These are phyloP conservation scores for Acanthamoeba sp. DNA, from an alignment of 208 protist genomes.

Conservation along the genomic window DNA sequence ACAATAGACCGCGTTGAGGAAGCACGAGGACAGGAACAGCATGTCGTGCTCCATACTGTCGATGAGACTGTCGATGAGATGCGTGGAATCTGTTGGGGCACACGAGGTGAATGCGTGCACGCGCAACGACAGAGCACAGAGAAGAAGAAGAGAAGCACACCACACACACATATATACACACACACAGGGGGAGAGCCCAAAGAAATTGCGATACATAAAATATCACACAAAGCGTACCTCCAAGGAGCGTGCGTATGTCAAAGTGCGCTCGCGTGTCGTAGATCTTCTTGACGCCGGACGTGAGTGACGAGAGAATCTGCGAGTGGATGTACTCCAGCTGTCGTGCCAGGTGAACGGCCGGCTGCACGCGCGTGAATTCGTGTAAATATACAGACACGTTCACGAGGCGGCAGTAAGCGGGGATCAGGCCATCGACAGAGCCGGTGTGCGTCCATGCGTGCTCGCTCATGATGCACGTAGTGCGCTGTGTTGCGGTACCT, in stretches of 20 bases:
- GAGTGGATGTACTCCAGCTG: constrained; percentile 83
- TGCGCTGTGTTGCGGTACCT: constrained; percentile 18
- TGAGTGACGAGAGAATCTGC: constrained; percentile 78
- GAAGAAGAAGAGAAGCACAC: not conserved
- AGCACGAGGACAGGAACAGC: constrained; percentile 33
- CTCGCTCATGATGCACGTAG: not conserved
- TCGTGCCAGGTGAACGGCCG: constrained; percentile 18
- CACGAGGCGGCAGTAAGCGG: no score
- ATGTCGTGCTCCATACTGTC: constrained; percentile 61
- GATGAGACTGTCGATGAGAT: constrained; percentile 62
- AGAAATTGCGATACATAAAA: not conserved
- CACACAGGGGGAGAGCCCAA: not conserved
- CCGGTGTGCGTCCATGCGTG: no score
- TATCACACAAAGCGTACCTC: constrained; percentile 41
- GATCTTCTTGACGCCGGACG: constrained; percentile 74
- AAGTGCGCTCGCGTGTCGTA: constrained; percentile 59
- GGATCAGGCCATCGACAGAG: no score
- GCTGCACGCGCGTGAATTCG: constrained; percentile 1
- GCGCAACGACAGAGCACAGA: no score
- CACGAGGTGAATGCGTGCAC: not conserved
- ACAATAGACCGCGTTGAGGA: constrained; percentile 59
- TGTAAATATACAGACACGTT: no score
- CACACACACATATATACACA: not conserved
- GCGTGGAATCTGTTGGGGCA: constrained; percentile 24
- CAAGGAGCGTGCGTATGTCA: constrained; percentile 71